Evolutionary conservation across 495 filamentous ascomycete species (phyloP), one percentile per base, ranked within the genome.

Genomic region (Penicillium verhagenii): DNA sequence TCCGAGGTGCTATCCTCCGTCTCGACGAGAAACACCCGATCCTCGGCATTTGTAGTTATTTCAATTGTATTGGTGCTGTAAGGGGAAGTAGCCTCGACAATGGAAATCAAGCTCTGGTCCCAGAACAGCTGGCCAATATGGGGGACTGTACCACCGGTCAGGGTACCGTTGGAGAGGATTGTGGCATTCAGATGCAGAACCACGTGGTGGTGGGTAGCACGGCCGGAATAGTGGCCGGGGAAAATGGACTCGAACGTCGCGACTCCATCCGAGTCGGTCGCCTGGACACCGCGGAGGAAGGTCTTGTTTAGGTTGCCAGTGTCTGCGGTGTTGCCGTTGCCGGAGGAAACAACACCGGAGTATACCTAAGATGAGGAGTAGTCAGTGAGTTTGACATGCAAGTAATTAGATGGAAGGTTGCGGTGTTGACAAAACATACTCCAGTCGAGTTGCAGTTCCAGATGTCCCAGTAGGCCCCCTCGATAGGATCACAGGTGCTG

Each of bases 121-220:
- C 72, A 84, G 77, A 80, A 84, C 20, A 83, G 26, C 60, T 85
- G 81, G 16, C 81, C 80, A 52, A 82, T 72, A 63, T 86, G 80
- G 3, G 73, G 58, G 1, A 79, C 75, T 5, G 60, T 59, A 14
- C 77, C 79, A 40, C 72, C 75, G 18, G 58, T 69, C 47, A 77
- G 58, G 6, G 75, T 80, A 50, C 67, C 66, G 62, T 81, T 82
- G 19, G 61, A 47, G 28, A 65, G 49, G 13, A 75, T 53, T 0
- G 59, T 79, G 2, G 54, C 68, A 60, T 81, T 68, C 10, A 77
- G 20, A 24, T 82, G 81, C 1, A 72, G 74, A 35, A 82, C 66
- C 35, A 77, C 35, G 56, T 82, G 80, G 42, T 52, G 60, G 54
- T 83, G 79, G 21, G 67, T 75, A 0, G 80, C 60, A 19, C 80